Base-by-base conservation (phyloP, 805 yeast genomes). In the Barnettozyma californica region DNA sequence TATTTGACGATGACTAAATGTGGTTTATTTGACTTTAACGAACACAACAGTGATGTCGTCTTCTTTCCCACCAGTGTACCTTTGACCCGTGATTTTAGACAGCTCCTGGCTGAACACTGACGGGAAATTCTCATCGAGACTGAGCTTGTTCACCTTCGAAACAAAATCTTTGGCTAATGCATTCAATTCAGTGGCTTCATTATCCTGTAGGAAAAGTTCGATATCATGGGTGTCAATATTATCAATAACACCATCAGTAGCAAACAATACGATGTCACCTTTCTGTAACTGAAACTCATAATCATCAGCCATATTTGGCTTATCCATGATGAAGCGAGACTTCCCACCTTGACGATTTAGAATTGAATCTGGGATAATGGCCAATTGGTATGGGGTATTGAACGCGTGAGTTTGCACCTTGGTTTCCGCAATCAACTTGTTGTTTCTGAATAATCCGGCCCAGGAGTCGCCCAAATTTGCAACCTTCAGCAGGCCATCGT, bases 401-500 rank as follows among this genome's bases (percentile, higher is more conserved):
- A 90, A 90, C 41, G 81, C 87, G 58, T 88, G 92, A 1, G 89
- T 81, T 70, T 90, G 97, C 53, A 85, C 83, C 52, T 72, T 73
- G 0, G 96, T 86, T 58, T 84, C 83, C 36, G 76, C 66, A 2
- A 85, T 73, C 42, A 90, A 70, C 58, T 76, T 70, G 48, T 73
- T 73, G 49, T 80, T 70, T 54, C 99, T 74, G 62, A 90, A 86
- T 3, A 91, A 78, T 16, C 95, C 91, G 64, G 88, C 87, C 84
- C 97, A 94, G 5, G 97, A 90, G 65, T 92, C 99, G 10, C 99
- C 99, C 46, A 92, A 68, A 60, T 94, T 92, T 9, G 92, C 84
- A 0, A 88, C 83, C 39, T 70, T 68, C 34, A 92, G 63, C 9
- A 53, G 54, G 27, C 83, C 83, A 11, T 75, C 68, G 9, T 81